A percentile compares a stretch with the other conserved stretches of the same genome.
These are phyloP conservation scores for Didymosphaeria variabile DNA, from an alignment of 2,329 filamentous ascomycete species.

Conservation along the genomic window DNA sequence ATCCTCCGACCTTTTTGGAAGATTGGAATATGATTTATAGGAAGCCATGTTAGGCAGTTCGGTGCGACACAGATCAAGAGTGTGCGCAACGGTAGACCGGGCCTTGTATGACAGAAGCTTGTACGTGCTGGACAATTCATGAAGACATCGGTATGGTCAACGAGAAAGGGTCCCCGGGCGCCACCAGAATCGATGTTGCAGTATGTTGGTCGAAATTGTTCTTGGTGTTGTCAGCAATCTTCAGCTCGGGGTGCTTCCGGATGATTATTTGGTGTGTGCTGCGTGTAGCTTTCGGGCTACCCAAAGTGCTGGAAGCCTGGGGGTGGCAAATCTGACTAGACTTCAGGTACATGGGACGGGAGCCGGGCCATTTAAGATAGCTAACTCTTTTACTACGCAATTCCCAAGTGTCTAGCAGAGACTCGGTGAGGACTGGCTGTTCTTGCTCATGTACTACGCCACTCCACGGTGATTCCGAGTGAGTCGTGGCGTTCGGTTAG, in stretches of 20 bases:
- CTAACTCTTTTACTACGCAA: conserved; percentile 37
- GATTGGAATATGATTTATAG: conserved; percentile 50
- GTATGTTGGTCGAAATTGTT: conserved; percentile 30
- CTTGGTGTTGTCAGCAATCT: conserved; percentile 41
- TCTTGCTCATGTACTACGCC: conserved; percentile 31
- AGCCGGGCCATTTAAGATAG: conserved; percentile 43
- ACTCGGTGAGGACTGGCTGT: conserved; percentile 39
- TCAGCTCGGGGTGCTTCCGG: conserved; percentile 43
- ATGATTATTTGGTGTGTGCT: conserved; percentile 31
- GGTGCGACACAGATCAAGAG: conserved; percentile 46
- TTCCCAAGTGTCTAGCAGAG: conserved; percentile 36
- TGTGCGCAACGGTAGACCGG: conserved; percentile 32
- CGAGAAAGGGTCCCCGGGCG: conserved; percentile 31
- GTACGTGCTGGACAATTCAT: conserved; percentile 51
- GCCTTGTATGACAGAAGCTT: conserved; percentile 42
- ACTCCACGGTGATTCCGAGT: conserved; percentile 40
- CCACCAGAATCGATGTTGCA: conserved; percentile 29
- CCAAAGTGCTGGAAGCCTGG: conserved; percentile 37
- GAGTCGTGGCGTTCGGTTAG: conserved; percentile 32
- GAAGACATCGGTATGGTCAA: conserved; percentile 47
- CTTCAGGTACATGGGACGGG: conserved; percentile 39
- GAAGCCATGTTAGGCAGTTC: conserved; percentile 51
- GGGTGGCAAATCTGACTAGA: conserved; percentile 43
- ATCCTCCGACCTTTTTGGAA: conserved; percentile 45
- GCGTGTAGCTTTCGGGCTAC: conserved; percentile 29